These are phyloP conservation scores for Punica granatum DNA, from an alignment of 345 rosid species.

Conservation along the genomic window DNA sequence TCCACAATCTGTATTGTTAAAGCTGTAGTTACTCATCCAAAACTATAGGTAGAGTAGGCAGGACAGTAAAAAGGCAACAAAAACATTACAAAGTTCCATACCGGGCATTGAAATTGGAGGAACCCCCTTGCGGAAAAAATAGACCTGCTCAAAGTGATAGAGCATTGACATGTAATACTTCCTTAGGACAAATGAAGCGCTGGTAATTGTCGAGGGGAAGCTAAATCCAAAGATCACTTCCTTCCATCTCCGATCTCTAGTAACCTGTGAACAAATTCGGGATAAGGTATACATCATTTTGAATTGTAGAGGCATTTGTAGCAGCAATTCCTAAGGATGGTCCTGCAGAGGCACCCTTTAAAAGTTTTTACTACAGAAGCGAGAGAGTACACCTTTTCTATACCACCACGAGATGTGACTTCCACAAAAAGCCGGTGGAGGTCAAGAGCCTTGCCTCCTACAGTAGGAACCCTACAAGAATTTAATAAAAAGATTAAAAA, in stretches of 20 bases:
- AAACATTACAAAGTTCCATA: not conserved
- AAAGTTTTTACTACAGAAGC: not conserved
- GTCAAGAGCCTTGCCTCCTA: constrained; percentile 73
- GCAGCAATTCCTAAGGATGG: not conserved
- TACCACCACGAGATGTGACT: constrained; percentile 89
- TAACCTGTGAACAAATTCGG: constrained; percentile 32
- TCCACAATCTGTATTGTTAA: constrained; percentile 17
- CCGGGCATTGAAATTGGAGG: constrained; percentile 31
- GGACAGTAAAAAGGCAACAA: not conserved
- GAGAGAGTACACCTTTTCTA: constrained; percentile 40
- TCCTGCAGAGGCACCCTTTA: not conserved
- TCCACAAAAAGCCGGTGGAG: constrained; percentile 76
- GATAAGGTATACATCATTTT: not conserved
- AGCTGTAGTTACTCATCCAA: constrained; percentile 1
- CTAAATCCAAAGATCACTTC: constrained; percentile 66
- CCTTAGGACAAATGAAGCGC: constrained; percentile 76
- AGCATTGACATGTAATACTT: constrained; percentile 69
- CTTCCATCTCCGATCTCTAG: constrained; percentile 78
- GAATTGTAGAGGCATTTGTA: too few relatives aligned
- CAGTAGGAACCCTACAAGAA: constrained; percentile 58
- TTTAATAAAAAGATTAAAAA: not conserved
- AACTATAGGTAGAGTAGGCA: not conserved
- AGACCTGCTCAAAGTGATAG: constrained; percentile 63
- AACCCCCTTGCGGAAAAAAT: constrained; percentile 41
- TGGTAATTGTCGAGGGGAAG: constrained; percentile 80